Evolutionary conservation across 2,329 filamentous ascomycete genomes (phyloP), one percentile per base, ranked within the genome.

Genomic region (Westerdykella aurantiaca): DNA sequence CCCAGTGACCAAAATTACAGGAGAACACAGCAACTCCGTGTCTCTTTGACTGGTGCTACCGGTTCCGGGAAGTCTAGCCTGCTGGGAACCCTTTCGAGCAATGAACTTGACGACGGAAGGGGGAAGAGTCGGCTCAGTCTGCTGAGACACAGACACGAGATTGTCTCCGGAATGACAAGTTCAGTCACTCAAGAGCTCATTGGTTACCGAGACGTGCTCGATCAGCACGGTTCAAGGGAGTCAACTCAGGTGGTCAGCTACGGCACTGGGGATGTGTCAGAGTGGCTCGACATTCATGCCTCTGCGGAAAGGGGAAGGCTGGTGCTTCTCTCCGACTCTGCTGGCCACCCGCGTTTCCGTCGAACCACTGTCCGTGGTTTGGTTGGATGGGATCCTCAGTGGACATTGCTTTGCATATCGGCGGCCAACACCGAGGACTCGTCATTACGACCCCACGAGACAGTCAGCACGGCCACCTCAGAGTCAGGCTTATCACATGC

Each of bases 331-430:
- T 88, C 89, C 0, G 93, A 98, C 67, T 94, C 91, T 37, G 91
- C 91, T 13, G 93, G 93, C 0, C 87, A 95, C 51, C 85, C 90
- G 31, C 82, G 89, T 37, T 98, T 93, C 66, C 80, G 89, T 38
- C 83, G 93, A 44, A 97, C 91, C 5, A 91, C 88, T 2, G 74
- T 97, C 42, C 81, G 91, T 47, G 89, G 90, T 0, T 74, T 98
- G n/a, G 78, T 98, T 50, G 93, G 90, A 37, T 97, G 93, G 90
- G 86, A 87, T 31, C 93, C 93, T 7, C 89, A 97, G 63, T 98
- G 93, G 84, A 89, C 87, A 1, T 67, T 95, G 17, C 75, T 97
- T 2, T 96, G 94, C 54, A 81, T 97, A 48, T 82, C 88, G 38
- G 88, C 88, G 31, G 86, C 93, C 58, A 85, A 85, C 50, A 74